These are phyloP conservation scores for Colletotrichum musicola DNA, from an alignment of 2,329 filamentous ascomycete genomes.

Conservation along the genomic window DNA sequence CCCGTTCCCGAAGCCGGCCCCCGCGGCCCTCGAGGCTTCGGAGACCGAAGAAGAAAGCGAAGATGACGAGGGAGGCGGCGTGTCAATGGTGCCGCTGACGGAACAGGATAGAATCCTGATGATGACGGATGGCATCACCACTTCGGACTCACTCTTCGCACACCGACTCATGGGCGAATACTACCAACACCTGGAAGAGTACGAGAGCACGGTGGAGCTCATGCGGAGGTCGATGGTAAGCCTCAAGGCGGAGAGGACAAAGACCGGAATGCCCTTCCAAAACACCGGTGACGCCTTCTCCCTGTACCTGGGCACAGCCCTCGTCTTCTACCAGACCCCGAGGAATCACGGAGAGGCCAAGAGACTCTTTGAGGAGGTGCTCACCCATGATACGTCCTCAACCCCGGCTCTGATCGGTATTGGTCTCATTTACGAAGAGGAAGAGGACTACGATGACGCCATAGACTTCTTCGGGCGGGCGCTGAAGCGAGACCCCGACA, in stretches of 20 bases:
- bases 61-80: constrained; percentile 69
- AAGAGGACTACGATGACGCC: constrained; percentile 87
- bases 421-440: constrained; percentile 92
- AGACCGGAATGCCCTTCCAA: constrained; percentile 76
- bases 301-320: constrained; percentile 83
- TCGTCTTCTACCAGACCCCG: constrained; percentile 92
- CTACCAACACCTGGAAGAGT: constrained; percentile 86
- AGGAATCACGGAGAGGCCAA: constrained; percentile 91
- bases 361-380: constrained; percentile 83
- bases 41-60: constrained; percentile 65
- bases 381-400: constrained; percentile 80
- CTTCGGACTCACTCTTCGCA: constrained; percentile 79
- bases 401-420: constrained; percentile 89
- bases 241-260: constrained; percentile 69
- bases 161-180: constrained; percentile 87
- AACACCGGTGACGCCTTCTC: constrained; percentile 81
- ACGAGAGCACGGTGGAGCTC: constrained; percentile 83
- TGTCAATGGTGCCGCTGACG: constrained; percentile 69
- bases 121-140: constrained; percentile 80
- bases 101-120: constrained; percentile 84
- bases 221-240: constrained; percentile 80
- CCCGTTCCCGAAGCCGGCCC: constrained; percentile 72
- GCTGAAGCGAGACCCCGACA: constrained; percentile 76
- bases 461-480: constrained; percentile 85
- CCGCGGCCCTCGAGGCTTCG: constrained; percentile 43